Evolutionary conservation across 345 rosid genomes (phyloP), one percentile per base, ranked within the genome.

Genomic region (Capsella bursapastoris): DNA sequence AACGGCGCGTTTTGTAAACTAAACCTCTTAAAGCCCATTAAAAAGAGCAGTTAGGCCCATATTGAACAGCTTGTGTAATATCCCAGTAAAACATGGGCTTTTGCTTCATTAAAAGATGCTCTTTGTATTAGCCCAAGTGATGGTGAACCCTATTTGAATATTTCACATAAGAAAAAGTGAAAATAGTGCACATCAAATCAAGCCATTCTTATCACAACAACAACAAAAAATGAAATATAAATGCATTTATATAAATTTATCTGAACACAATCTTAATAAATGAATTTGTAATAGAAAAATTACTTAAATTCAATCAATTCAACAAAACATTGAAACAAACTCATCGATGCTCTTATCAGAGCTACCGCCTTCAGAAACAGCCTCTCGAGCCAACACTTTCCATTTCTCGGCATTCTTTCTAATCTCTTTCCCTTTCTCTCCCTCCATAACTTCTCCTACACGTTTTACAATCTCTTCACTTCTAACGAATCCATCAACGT

Each of bases 361-460:
- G 70, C 75, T 88, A 71, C 91, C 91, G 11, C 86, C 89, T 67
- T 81, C 82, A 53, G 82, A 66, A 11, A 78, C 85, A 66, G 92
- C 84, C 35, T 65, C 79, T 68, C 14, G 74, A n/a, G 90, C 88
- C 32, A 82, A 34, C 29, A 79, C 67, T 76, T 72, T 88, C 93
- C 89, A 90, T 40, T 72, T 83, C 38, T 53, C 75, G 0, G 82
- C 82, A 66, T 79, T 87, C 6, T 5, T 72, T 79, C 65, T 80
- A 6, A 87, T 80, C 29, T 80, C 85, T 34, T 75, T 48, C 3
- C 73, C 76, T 50, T 56, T 81, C 5, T 79, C 84, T 45, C 88
- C 88, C 16, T 81, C 87, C 87, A 83, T 84, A 8, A 88, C 78
- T 74, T 86, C 87, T 79, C 71, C 59, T 15, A 84, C 67, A 37